Evolutionary conservation across 2,329 filamentous ascomycete species (phyloP).

Genomic region (Cladosporium sp.): DNA sequence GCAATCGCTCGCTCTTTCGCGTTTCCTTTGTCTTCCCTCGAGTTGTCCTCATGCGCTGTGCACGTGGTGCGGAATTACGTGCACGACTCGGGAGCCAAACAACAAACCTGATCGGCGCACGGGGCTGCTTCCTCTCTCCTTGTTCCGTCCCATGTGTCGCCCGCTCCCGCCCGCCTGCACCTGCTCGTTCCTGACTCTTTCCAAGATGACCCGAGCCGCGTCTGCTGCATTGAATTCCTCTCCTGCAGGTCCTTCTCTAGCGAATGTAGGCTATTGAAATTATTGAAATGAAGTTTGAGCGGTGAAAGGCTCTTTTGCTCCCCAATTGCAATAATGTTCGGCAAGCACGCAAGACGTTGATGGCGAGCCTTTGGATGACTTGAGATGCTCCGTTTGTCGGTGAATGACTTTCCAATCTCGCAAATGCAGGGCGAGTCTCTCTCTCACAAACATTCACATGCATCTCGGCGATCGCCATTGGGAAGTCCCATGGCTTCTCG

Average conservation of each 20-base stretch:
- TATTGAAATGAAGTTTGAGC: background rate
- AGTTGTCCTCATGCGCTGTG: background rate
- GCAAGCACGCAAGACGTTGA: background rate
- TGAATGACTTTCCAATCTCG: background rate
- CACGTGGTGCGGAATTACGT: background rate
- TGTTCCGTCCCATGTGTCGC: background rate
- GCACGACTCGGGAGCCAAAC: background rate
- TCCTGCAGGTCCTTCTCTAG: background rate
- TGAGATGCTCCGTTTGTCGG: constrained; percentile 6
- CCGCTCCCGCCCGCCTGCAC: background rate
- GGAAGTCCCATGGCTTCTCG: background rate
- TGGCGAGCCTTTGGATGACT: constrained; percentile 2
- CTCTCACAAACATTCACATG: background rate
- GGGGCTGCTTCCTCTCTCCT: background rate
- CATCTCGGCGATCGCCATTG: background rate
- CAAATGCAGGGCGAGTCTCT: background rate
- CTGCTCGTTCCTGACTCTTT: background rate
- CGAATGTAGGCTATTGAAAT: background rate
- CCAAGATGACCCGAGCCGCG: background rate
- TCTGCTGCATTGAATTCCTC: background rate
- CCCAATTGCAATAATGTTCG: background rate
- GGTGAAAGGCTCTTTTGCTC: background rate
- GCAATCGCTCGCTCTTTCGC: background rate
- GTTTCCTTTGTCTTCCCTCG: background rate
- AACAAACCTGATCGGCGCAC: constrained; percentile 2